A percentile compares a stretch with the other conserved stretches of the same genome.
phyloP scores from a whole-genome alignment of 345 rosid genomes.

The Lumnitzera littorea region DNA sequence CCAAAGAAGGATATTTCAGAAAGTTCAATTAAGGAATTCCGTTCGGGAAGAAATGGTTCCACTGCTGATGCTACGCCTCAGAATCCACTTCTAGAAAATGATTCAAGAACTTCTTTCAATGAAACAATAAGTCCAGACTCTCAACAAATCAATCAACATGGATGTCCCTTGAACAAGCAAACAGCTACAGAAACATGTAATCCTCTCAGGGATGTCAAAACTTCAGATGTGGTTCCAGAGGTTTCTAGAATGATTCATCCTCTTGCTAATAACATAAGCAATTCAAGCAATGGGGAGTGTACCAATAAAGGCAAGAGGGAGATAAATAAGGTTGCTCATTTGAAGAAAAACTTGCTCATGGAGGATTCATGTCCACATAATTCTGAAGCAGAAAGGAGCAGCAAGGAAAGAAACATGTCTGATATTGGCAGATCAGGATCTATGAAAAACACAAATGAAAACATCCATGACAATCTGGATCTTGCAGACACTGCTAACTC shows the following conservation, averaged over 20 bases:
- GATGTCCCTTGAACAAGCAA: constrained; percentile 6
- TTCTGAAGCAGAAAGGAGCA: no score
- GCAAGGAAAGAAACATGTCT: no score
- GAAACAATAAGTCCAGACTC: not conserved
- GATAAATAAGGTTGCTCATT: not conserved
- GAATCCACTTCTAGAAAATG: constrained; percentile 12
- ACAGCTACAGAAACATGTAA: constrained; percentile 10
- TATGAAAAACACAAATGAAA: no score
- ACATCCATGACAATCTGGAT: no score
- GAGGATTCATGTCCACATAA: constrained; percentile 14
- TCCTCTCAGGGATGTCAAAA: constrained; percentile 12
- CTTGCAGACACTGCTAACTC: no score
- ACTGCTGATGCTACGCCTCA: constrained; percentile 5
- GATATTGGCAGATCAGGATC: no score
- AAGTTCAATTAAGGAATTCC: constrained; percentile 12
- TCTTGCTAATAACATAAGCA: constrained; percentile 9
- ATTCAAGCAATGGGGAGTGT: constrained; percentile 17
- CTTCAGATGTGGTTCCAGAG: constrained; percentile 12
- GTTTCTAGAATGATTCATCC: constrained; percentile 14
- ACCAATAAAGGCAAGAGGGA: constrained; percentile 9
- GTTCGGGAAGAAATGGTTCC: constrained; percentile 15
- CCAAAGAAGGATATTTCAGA: constrained; percentile 21
- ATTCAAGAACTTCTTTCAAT: not conserved
- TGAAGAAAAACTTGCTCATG: constrained; percentile 9
- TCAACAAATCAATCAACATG: constrained; percentile 17